Percentiles rank a stretch among this genome's conserved stretches.
Conservation (phyloP, 306 rosid species). For the Carpinus viminea region DNA sequence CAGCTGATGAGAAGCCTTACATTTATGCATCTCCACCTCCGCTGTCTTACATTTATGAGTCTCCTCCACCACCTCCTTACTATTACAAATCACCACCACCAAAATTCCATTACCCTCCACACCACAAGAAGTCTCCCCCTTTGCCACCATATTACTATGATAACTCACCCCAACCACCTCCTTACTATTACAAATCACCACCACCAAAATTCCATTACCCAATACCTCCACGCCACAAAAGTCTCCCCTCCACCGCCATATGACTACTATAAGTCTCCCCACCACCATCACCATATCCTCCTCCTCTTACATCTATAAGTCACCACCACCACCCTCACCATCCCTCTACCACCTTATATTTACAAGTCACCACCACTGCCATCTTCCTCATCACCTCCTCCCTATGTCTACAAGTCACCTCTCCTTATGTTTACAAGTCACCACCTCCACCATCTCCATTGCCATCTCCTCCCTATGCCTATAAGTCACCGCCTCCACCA, state of each 20-base stretch:
- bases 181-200: neutral
- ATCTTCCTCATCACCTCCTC: too few species aligned
- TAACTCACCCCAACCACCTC: neutral
- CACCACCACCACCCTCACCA: too few species aligned
- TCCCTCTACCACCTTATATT: too few species aligned
- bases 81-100: conserved; percentile 1
- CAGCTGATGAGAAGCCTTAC: conserved; percentile 20
- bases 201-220: neutral
- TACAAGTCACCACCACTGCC: too few species aligned
- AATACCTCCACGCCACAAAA: neutral
- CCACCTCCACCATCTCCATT: too few species aligned
- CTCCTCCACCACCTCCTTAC: neutral
- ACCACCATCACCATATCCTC: neutral
- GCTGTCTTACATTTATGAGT: neutral
- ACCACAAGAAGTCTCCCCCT: conserved; percentile 6
- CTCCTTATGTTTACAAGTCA: too few species aligned
- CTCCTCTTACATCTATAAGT: neutral
- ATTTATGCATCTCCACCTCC: conserved; percentile 27
- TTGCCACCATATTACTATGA: neutral
- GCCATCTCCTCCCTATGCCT: too few species aligned
- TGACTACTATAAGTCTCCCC: neutral
- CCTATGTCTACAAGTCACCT: too few species aligned
- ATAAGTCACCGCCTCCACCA: too few species aligned
- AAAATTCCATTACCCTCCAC: too few species aligned
- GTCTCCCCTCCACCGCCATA: conserved; percentile 3